Evolutionary conservation across 176 grass and related monocot species (phyloP).

Genomic region (Oryza brachyantha): DNA sequence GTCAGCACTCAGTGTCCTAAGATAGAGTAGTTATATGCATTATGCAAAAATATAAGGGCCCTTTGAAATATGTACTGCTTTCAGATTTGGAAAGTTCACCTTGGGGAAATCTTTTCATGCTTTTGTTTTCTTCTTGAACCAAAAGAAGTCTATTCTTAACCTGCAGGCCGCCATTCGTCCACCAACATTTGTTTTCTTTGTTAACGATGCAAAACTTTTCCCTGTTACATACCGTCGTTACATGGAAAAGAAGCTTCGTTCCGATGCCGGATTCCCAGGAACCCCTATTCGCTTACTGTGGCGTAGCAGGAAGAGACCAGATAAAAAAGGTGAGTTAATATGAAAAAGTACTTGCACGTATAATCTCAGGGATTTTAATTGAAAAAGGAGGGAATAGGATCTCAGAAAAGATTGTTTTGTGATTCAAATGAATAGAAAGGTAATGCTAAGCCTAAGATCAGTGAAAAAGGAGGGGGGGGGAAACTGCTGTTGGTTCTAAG

Average conservation of each 20-base stretch:
- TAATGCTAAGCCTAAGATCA: background rate
- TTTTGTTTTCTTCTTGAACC: background rate
- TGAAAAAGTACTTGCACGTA: background rate
- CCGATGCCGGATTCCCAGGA: conserved; percentile 81
- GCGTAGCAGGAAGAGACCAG: conserved; percentile 70
- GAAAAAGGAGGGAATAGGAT: too few relatives aligned
- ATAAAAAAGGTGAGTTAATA: conserved; percentile 48
- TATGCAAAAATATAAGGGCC: too few relatives aligned
- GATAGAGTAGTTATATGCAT: too few relatives aligned
- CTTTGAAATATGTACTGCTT: background rate
- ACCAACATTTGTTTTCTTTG: conserved; percentile 93
- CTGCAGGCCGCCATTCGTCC: conserved; percentile 77
- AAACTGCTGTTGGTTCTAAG: background rate
- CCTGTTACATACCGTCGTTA: conserved; percentile 81
- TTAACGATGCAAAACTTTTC: conserved; percentile 91
- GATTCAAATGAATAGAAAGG: background rate
- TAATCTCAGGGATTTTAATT: background rate
- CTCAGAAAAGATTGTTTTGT: background rate
- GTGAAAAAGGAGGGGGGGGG: background rate
- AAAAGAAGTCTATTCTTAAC: background rate
- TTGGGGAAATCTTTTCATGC: background rate
- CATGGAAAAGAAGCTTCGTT: conserved; percentile 92
- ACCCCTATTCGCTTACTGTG: conserved; percentile 84
- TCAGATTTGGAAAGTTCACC: conserved; percentile 13
- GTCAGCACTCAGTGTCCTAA: too few relatives aligned